Evolutionary conservation across 2,329 filamentous ascomycete genomes (phyloP), one percentile per base, ranked within the genome.

Genomic region (Hymenoscyphus scutula): DNA sequence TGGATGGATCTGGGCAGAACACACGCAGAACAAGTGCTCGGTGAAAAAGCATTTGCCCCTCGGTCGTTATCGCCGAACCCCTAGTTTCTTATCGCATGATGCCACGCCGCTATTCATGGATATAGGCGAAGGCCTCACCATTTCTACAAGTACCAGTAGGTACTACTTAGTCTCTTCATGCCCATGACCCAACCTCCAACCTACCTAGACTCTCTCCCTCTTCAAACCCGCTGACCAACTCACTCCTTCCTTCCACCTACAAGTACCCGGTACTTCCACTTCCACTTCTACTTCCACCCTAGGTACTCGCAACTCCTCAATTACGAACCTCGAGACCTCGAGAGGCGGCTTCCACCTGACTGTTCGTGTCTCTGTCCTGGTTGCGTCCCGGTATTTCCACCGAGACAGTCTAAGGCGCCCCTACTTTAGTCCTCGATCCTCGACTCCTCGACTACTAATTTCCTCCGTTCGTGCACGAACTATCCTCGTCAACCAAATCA

Each of bases 401-500:
- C 4, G 23, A 51, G 45, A 23, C 45, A 51, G n/a, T 51, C 45
- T 51, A 51, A 51, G 19, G 45, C 45, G 45, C 45, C 45, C 45
- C 45, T 51, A 51, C 19, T 51, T 51, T 51, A 51, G 45, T 51
- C 45, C 45, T 51, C 45, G 45, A 51, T 19, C 32, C 32, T 37
- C 30, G 30, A 34, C 30, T 45, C 7, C 38, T 45, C 41, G n/a
- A 25, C 45, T 13, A 19, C 23, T 19, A 25, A 19, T 1, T 10
- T n/a, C 19, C 41, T 19, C 11, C 32, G 55, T 57, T 57, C 55
- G 55, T 57, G 55, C 37, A 57, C 55, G 55, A 29, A 45, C 55
- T 23, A 25, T 3, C 34, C 19, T 45, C 27, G 6, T 41, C 34
- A 41, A 41, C 34, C 25, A 27, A 32, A 25, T 56, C 13, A 11